Evolutionary conservation across 2,329 filamentous ascomycete species (phyloP).

Genomic region (Ophiocordyceps camponoti-leonardi): DNA sequence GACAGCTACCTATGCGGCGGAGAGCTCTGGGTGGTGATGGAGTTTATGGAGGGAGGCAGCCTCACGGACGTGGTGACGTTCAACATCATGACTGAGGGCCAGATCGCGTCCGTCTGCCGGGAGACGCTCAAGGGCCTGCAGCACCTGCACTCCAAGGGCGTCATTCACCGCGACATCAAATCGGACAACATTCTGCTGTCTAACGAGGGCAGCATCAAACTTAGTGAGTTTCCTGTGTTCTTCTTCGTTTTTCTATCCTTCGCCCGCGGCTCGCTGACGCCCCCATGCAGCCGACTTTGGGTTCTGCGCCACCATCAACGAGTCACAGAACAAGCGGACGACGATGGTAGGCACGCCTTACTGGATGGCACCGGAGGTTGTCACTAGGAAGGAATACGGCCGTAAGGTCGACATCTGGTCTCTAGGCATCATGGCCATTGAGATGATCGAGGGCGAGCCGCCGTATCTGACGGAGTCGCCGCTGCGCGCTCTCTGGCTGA

Average conservation of each 20-base stretch:
- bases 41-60: slow-evolving; percentile 98
- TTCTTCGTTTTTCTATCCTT: neutral
- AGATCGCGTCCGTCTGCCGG: slow-evolving; percentile 88
- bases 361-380: slow-evolving; percentile 99
- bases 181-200: slow-evolving; percentile 95
- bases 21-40: slow-evolving; percentile 98
- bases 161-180: slow-evolving; percentile 98
- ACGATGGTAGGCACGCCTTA: slow-evolving; percentile 99
- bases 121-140: slow-evolving; percentile 87
- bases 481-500: slow-evolving; percentile 80
- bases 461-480: slow-evolving; percentile 94
- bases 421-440: slow-evolving; percentile 96
- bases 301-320: slow-evolving; percentile 97
- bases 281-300: slow-evolving; percentile 67
- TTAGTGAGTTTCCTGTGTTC: slow-evolving; percentile 46
- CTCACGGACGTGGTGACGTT: slow-evolving; percentile 97
- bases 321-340: slow-evolving; percentile 89
- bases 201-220: slow-evolving; percentile 88
- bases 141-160: slow-evolving; percentile 90
- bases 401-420: slow-evolving; percentile 99
- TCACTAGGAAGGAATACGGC: slow-evolving; percentile 93
- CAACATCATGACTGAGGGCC: slow-evolving; percentile 96
- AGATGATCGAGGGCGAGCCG: slow-evolving; percentile 98
- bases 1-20: slow-evolving; percentile 84
- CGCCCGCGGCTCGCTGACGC: slow-evolving; percentile 6